Percentiles rank a stretch among this genome's conserved stretches.
phyloP scores from a whole-genome alignment of 1,139 yeast species.

The Ogataea hybrid region DNA sequence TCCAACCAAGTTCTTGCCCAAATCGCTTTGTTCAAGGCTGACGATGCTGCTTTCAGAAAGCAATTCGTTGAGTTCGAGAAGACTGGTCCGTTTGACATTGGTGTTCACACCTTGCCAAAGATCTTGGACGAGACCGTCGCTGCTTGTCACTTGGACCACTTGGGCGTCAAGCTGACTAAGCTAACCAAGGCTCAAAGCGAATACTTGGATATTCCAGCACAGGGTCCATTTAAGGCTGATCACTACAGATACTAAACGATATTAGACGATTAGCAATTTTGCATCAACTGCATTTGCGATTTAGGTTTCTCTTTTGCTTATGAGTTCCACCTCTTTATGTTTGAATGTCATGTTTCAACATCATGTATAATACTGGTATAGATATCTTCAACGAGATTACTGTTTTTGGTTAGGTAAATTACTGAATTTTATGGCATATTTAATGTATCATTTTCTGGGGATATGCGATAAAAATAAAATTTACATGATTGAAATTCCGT shows the following conservation, averaged over 20 bases:
- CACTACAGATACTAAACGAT: conserved; percentile 88
- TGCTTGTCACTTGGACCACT: conserved; percentile 92
- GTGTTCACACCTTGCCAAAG: conserved; percentile 98
- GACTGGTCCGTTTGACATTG: conserved; percentile 86
- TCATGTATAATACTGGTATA: conserved; percentile 9
- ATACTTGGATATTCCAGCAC: conserved; percentile 87
- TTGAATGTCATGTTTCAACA: conserved; percentile 10
- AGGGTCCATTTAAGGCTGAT: conserved; percentile 99
- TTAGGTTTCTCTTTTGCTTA: conserved; percentile 5
- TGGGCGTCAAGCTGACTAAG: conserved; percentile 84
- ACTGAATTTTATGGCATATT: not conserved
- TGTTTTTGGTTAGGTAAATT: not conserved
- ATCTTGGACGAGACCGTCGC: conserved; percentile 99
- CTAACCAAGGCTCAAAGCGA: conserved; percentile 85
- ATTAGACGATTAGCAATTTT: conserved; percentile 9
- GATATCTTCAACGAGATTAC: conserved; percentile 1
- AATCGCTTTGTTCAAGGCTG: conserved; percentile 94
- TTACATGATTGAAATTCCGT: conserved; percentile 14
- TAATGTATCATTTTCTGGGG: conserved; percentile 5
- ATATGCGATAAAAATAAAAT: not conserved
- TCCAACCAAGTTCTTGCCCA: conserved; percentile 99
- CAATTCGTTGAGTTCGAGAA: conserved; percentile 87
- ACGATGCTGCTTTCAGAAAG: conserved; percentile 77
- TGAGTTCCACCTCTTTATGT: conserved; percentile 4
- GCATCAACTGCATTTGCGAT: conserved; percentile 32